A percentile compares a stretch with the other conserved stretches of the same genome.
phyloP scores from a whole-genome alignment of 2,329 filamentous ascomycete genomes.

The Metarhizium rileyi region DNA sequence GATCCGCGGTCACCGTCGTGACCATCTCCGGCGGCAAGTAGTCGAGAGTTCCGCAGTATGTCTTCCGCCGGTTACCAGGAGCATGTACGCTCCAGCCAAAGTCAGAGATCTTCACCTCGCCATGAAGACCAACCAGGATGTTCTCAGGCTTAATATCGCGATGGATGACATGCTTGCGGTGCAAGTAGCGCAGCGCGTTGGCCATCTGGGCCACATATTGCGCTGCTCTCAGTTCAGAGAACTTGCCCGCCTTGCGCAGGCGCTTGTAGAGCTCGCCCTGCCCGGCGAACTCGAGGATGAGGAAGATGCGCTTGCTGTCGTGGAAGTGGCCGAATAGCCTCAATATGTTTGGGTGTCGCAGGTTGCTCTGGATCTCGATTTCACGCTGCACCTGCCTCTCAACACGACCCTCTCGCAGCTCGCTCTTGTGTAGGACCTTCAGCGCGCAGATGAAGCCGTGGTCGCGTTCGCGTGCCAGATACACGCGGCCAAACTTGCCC shows the following conservation, averaged over 20 bases:
- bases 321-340: slow-evolving; percentile 62
- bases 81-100: slow-evolving; percentile 21
- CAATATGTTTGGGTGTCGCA: slow-evolving; percentile 56
- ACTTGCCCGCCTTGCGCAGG: slow-evolving; percentile 53
- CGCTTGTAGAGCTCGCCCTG: slow-evolving; percentile 62
- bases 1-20: not conserved
- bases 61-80: slow-evolving; percentile 13
- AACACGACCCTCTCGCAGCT: slow-evolving; percentile 53
- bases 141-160: slow-evolving; percentile 25
- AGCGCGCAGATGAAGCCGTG: slow-evolving; percentile 62
- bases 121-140: slow-evolving; percentile 20
- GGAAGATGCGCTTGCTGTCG: slow-evolving; percentile 60
- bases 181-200: slow-evolving; percentile 17
- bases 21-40: slow-evolving; percentile 21
- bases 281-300: slow-evolving; percentile 61
- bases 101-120: slow-evolving; percentile 19
- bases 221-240: slow-evolving; percentile 59
- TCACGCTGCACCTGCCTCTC: slow-evolving; percentile 64
- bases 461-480: slow-evolving; percentile 56
- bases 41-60: slow-evolving; percentile 19
- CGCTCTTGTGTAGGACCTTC: slow-evolving; percentile 62
- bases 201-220: slow-evolving; percentile 67
- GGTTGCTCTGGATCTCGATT: slow-evolving; percentile 64
- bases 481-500: slow-evolving; percentile 65
- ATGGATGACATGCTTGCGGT: slow-evolving; percentile 21